phyloP scores from a whole-genome alignment of 2,329 filamentous ascomycete species.

The Lithohypha guttulata region DNA sequence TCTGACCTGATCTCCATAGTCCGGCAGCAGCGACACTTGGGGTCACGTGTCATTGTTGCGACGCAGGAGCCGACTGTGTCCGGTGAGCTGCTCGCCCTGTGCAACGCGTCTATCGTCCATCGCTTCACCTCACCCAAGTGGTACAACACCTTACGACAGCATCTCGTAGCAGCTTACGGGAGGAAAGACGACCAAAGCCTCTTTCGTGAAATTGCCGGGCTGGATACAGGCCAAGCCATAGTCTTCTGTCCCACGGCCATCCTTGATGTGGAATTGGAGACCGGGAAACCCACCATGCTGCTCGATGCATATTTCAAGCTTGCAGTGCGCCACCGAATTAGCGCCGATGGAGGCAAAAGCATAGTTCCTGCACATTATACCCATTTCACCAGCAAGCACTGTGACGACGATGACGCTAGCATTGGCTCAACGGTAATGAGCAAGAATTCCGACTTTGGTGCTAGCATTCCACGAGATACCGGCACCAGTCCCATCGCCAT shows the following conservation, averaged over 20 bases:
- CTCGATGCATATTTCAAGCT: slow-evolving; percentile 28
- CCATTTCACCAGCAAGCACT: neutral
- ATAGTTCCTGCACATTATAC: slow-evolving; percentile 24
- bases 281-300: slow-evolving; percentile 18
- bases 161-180: slow-evolving; percentile 38
- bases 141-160: slow-evolving; percentile 38
- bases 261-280: slow-evolving; percentile 18
- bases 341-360: slow-evolving; percentile 35
- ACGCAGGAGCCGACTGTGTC: slow-evolving; percentile 70
- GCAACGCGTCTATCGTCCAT: slow-evolving; percentile 61
- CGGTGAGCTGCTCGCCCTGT: slow-evolving; percentile 57
- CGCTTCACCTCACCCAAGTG: slow-evolving; percentile 58
- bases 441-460: slow-evolving; percentile 1
- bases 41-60: slow-evolving; percentile 56
- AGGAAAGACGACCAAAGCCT: slow-evolving; percentile 20
- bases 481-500: slow-evolving; percentile 3
- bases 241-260: slow-evolving; percentile 39
- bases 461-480: neutral
- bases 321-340: slow-evolving; percentile 32
- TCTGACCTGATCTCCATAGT: slow-evolving; percentile 52
- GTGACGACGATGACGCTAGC: neutral
- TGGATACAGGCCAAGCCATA: slow-evolving; percentile 40
- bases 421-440: neutral
- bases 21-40: slow-evolving; percentile 60
- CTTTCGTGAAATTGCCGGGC: slow-evolving; percentile 38